These are phyloP conservation scores for Flaveria floridana DNA, from an alignment of 140 eudicot genomes.

Conservation along the genomic window DNA sequence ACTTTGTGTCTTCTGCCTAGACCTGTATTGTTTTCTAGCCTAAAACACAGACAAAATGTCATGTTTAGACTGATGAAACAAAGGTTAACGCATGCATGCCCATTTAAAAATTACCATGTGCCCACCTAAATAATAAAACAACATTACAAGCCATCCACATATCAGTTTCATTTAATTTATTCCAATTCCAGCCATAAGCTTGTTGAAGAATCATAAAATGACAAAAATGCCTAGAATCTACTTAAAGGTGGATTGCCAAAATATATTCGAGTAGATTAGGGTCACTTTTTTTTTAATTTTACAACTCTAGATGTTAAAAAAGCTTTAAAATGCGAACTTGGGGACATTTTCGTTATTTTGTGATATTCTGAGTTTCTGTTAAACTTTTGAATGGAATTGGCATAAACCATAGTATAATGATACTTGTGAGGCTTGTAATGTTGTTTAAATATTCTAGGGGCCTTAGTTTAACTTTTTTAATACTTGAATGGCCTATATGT, in stretches of 20 bases:
- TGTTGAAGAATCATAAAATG: background rate
- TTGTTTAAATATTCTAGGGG: background rate
- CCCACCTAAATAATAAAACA: background rate
- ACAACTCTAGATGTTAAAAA: background rate
- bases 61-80: background rate
- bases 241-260: background rate
- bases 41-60: conserved; percentile 21
- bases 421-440: background rate
- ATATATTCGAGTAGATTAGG: background rate
- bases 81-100: background rate
- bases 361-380: background rate
- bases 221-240: background rate
- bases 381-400: background rate
- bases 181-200: background rate
- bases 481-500: background rate
- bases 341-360: background rate
- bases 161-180: background rate
- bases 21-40: conserved; percentile 47
- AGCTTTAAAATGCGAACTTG: background rate
- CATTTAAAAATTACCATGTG: background rate
- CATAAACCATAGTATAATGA: background rate
- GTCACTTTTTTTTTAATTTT: background rate
- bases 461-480: background rate
- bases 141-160: background rate
- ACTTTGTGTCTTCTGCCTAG: conserved; percentile 70